Base-by-base conservation (phyloP, 2,329 filamentous ascomycete species). In the Diplodia corticola region DNA sequence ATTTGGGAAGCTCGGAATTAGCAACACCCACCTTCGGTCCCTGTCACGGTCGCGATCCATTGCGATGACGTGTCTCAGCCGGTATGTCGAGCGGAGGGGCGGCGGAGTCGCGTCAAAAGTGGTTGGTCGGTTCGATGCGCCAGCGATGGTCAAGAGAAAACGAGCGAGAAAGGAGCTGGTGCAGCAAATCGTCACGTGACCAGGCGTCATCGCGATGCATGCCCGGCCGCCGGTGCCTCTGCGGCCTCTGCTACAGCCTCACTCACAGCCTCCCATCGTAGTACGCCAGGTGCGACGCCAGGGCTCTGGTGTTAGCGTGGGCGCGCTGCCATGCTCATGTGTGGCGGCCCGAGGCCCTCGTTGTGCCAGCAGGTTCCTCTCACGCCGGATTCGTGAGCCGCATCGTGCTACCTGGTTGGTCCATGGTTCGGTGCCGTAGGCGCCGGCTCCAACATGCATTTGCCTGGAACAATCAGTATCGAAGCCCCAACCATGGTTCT, bases 1-100 rank as follows among this genome's bases (percentile, higher is more conserved):
- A 49, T 40, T 40, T 49, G 24, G 44, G 57, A 33, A 61, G 33
- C n/a, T 33, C 26, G 57, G 57, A 61, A 35, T 49, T 57, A 70
- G 69, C 69, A 68, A 64, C 67, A 78, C 78, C 73, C 74, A 81
- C 80, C 80, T 80, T 73, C 79, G 73, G 51, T 80, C 78, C 64
- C 78, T 75, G 67, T 80, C 78, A 66, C 77, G 69, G 60, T 74
- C 73, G 48, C 65, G 40, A 55, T 75, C 76, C 64, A 66, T 66
- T 33, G 33, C 46, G 40, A 30, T 65, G 51, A 48, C 44, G 51
- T 44, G 44, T 60, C 51, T 50, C 12, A 22, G 48, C 46, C n/a
- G 26, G 44, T 33, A 54, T 65, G 64, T 40, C 44, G 63, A 51
- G 37, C 30, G 53, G 37, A 37, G 35, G 57, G 53, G 20, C 51